phyloP scores from a whole-genome alignment of 139 green algal species.

The Trebouxia sp. region DNA sequence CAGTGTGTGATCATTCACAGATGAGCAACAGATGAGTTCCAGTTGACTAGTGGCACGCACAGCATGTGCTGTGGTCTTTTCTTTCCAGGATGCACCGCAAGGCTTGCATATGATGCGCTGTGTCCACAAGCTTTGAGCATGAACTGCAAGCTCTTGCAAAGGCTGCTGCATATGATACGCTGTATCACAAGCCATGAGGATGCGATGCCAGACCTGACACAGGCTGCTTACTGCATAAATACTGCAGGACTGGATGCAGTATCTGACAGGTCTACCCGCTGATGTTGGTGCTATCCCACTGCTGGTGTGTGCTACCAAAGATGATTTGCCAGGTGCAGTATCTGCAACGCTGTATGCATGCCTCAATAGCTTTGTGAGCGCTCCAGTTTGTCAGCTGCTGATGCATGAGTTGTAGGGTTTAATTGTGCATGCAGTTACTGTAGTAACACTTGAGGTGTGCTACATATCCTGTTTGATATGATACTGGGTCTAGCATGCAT shows the following conservation, averaged over 20 bases:
- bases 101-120: no score
- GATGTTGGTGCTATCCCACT: slow-evolving; percentile 11
- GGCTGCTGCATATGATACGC: no score
- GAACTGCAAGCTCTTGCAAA: no score
- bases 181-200: no score
- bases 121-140: no score
- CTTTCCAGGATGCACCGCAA: not conserved
- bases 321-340: not conserved
- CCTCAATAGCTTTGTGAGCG: no score
- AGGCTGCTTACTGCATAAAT: no score
- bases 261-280: slow-evolving; percentile 6
- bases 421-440: not conserved
- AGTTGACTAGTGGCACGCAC: not conserved
- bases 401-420: no score
- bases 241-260: slow-evolving; percentile 27
- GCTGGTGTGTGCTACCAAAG: not conserved
- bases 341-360: not conserved
- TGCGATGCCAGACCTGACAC: no score
- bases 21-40: no score
- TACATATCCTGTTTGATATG: not conserved
- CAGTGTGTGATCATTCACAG: no score
- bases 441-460: not conserved
- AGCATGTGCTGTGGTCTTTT: not conserved
- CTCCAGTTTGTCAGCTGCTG: no score
- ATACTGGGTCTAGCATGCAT: not conserved